A percentile compares a stretch with the other conserved stretches of the same genome.
These are phyloP conservation scores for Phoma herbarum DNA, from an alignment of 2,329 filamentous ascomycete species.

Conservation along the genomic window DNA sequence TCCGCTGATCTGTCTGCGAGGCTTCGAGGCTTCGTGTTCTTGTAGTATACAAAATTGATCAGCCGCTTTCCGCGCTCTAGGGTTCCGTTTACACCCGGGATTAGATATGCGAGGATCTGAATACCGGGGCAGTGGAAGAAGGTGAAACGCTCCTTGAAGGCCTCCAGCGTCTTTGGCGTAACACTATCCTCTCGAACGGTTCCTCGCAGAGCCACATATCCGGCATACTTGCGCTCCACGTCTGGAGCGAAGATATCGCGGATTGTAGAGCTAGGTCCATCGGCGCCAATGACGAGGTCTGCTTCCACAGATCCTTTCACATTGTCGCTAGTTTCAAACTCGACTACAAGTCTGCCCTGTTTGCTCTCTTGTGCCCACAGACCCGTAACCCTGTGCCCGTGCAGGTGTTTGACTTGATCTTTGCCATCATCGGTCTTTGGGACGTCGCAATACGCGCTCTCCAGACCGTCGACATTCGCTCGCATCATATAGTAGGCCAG, in stretches of 20 bases:
- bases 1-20: constrained; percentile 49
- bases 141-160: constrained; percentile 52
- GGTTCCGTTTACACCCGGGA: constrained; percentile 55
- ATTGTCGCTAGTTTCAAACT: constrained; percentile 29
- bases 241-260: constrained; percentile 32
- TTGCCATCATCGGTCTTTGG: constrained; percentile 25
- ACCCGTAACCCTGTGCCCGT: constrained; percentile 37
- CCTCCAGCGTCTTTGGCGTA: constrained; percentile 28
- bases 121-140: constrained; percentile 52
- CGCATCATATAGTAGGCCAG: constrained; percentile 45
- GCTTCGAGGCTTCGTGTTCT: constrained; percentile 46
- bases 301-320: constrained; percentile 30
- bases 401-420: constrained; percentile 31
- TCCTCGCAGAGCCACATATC: constrained; percentile 46
- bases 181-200: constrained; percentile 41
- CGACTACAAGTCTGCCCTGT: constrained; percentile 29
- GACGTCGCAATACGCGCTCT: constrained; percentile 38
- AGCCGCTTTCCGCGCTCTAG: constrained; percentile 53
- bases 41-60: constrained; percentile 61
- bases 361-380: constrained; percentile 31
- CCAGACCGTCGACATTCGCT: constrained; percentile 43
- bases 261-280: constrained; percentile 45
- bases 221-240: constrained; percentile 41
- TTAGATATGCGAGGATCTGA: constrained; percentile 55
- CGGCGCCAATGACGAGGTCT: constrained; percentile 43